Base-by-base conservation (phyloP, 805 yeast species). In the Saccharomycopsis javanensis region DNA sequence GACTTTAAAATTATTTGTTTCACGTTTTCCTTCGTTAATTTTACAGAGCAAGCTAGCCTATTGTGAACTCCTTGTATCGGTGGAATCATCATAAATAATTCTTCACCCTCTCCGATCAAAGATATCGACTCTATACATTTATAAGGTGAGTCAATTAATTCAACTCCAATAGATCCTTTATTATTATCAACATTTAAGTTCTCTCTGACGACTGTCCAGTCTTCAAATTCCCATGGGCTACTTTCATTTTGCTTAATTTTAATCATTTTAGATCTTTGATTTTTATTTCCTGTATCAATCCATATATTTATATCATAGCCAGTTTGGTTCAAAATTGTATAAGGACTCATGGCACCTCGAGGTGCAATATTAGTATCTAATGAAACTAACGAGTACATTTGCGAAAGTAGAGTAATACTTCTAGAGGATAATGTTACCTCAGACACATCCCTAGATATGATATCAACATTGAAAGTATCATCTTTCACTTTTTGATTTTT, bases 201-300 rank as follows among this genome's bases (percentile, higher is more conserved):
- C 65, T 92, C 96, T 69, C 99, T 83, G 25, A 90, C 79, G 31
- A 77, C 77, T 60, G 88, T 77, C 97, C 98, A 94, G 66, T 92
- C 97, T 65, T 91, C 96, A 72, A 95, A 95, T 45, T 90, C 83
- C 97, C 98, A 94, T 0, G 88, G 85, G 4, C 80, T 67, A 3
- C 70, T 68, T 4, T 79, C 80, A 1, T 79, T 79, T 54, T 81
- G 75, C 42, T 72, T 68, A 15, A 87, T 66, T 0, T 76, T 73
- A 15, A 69, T 46, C 31, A 51, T 15, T 34, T 57, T 57, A 2
- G 20, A 15, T 20, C 53, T 31, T 13, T 52, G 10, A 2, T 16
- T 33, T 28, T 62, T 66, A 31, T 67, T 65, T 8, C 71, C 75
- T 53, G 70, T 62, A 33, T 86, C 88, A n/a, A 83, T 78, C 97